Percentiles rank a stretch among this genome's conserved stretches.
These are phyloP conservation scores for Neonectria sp. DNA, from an alignment of 2,329 filamentous ascomycete species.

Conservation along the genomic window DNA sequence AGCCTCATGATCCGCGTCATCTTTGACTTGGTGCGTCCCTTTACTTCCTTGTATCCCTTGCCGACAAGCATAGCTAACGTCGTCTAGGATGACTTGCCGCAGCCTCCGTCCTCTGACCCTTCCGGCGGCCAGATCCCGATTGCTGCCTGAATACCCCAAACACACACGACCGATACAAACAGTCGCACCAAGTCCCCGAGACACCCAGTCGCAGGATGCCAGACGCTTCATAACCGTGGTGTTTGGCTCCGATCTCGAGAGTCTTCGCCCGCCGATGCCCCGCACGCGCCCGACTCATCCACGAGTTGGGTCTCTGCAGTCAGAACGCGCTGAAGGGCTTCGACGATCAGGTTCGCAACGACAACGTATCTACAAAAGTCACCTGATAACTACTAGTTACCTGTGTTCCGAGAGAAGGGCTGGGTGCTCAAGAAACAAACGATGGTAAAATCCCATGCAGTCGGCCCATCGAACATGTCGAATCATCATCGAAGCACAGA, in stretches of 20 bases:
- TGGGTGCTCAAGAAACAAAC: neutral
- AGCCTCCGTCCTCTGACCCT: constrained; percentile 52
- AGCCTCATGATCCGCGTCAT: constrained; percentile 97
- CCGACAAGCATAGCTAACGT: constrained; percentile 10
- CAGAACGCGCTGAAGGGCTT: neutral
- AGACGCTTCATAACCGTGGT: no score
- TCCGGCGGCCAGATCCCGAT: constrained; percentile 56
- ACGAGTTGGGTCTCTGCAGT: neutral
- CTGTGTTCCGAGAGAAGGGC: neutral
- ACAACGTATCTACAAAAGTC: neutral
- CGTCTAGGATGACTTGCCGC: constrained; percentile 61
- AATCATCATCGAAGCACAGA: neutral
- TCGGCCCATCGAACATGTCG: neutral
- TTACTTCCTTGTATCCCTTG: neutral
- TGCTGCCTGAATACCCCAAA: constrained; percentile 52
- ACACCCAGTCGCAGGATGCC: neutral
- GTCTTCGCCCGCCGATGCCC: neutral
- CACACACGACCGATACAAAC: neutral
- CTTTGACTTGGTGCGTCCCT: constrained; percentile 81
- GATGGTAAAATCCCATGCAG: neutral
- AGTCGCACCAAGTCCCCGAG: neutral
- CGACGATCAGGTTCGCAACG: neutral
- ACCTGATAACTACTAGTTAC: neutral
- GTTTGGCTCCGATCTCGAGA: neutral
- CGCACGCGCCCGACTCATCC: neutral